Evolutionary conservation across 1,139 yeast species (phyloP), one percentile per base, ranked within the genome.

Genomic region (Blastobotrys malaysiensis): DNA sequence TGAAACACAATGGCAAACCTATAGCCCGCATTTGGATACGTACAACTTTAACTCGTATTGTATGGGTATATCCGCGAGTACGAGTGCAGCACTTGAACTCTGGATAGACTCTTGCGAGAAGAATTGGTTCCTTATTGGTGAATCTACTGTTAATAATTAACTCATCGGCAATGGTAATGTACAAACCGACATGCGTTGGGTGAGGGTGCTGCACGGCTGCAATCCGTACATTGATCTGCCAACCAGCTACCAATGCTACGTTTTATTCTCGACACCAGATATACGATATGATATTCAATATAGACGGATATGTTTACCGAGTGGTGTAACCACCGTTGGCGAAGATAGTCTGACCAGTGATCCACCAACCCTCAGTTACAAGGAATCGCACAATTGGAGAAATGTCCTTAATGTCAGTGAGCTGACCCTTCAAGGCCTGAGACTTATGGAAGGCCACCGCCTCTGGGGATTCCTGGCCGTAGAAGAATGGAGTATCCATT

Each of bases 321-420:
- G 87, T 85, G 58, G 86, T 81, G 67, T 82, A 82, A 1, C 87
- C 87, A 61, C 87, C 87, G 54, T 77, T 75, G 55, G 84, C 83
- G 62, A 75, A 83, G 57, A 83, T 73, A 61, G 86, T 83, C 70
- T 83, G 88, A 53, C 88, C 88, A 49, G 83, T 82, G 66, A 83
- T 78, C 87, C 88, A 84, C 63, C 75, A 75, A 57, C 88, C 88
- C 61, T 82, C 86, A 54, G 84, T 79, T 24, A 75, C 85, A 67
- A 83, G 74, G 66, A 83, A 82, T 61, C 78, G 71, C 57, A 83
- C 67, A 54, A 82, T 79, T 57, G 88, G 88, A 51, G 81, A 86
- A 66, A 84, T 82, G 63, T 84, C 88, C 54, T 73, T 71, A 55
- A 78, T 73, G 63, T 81, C 75, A 43, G 88, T 83, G 61, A 83